phyloP scores from a whole-genome alignment of 23 red algal species.

The Gracilaria vermiculophylla region DNA sequence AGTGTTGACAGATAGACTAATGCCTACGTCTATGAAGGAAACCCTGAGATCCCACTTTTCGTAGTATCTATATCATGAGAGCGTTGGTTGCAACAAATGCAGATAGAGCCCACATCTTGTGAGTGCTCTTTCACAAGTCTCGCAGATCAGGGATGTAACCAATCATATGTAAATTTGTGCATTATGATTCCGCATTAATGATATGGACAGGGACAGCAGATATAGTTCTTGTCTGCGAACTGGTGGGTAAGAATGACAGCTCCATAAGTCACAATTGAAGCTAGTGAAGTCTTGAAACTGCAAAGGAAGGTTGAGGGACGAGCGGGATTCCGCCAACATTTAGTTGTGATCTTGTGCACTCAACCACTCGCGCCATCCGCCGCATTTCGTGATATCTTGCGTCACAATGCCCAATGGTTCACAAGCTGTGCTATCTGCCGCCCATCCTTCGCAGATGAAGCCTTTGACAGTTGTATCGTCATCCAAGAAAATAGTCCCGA shows the following conservation, averaged over 20 bases:
- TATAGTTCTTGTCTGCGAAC: too few species aligned
- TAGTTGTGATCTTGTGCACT: background rate
- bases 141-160: background rate
- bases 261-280: too few species aligned
- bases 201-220: too few species aligned
- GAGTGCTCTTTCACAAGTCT: background rate
- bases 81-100: background rate
- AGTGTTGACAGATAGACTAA: slow-evolving; percentile 29
- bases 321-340: background rate
- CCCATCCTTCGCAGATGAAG: slow-evolving; percentile 45
- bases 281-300: too few species aligned
- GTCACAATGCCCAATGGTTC: background rate
- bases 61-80: background rate
- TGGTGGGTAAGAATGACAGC: too few species aligned
- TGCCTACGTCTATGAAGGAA: slow-evolving; percentile 42
- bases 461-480: slow-evolving; percentile 39
- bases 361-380: slow-evolving; percentile 39
- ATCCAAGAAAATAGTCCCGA: slow-evolving; percentile 45
- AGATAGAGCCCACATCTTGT: background rate
- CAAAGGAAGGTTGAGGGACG: background rate
- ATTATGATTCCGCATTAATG: background rate
- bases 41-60: slow-evolving; percentile 32
- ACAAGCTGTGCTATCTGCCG: background rate
- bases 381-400: slow-evolving; percentile 30
- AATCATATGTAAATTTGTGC: slow-evolving; percentile 14